Conservation (phyloP, 305 asterid genomes). For the Stenogyne calaminthoides region DNA sequence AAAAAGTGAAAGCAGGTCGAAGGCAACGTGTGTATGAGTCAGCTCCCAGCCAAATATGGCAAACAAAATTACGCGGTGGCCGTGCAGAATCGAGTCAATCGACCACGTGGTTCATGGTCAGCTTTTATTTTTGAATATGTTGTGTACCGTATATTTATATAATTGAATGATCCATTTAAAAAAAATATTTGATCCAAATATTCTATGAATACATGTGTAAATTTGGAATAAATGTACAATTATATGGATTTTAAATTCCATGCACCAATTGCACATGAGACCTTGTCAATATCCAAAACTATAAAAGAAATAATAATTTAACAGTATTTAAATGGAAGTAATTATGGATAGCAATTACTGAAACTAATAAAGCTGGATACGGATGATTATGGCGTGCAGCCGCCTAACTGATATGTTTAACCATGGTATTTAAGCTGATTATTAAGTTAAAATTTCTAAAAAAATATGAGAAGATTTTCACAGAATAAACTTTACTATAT, state of each 20-base stretch:
- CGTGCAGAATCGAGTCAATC: background rate
- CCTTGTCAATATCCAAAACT: background rate
- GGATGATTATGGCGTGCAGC: background rate
- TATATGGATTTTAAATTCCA: too few species aligned
- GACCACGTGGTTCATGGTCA: slow-evolving; percentile 18
- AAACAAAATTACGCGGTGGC: background rate
- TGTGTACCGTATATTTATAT: too few species aligned
- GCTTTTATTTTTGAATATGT: background rate
- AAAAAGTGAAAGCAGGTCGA: background rate
- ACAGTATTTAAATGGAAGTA: background rate
- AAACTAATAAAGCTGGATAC: background rate
- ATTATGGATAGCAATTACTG: background rate
- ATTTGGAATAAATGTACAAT: too few species aligned
- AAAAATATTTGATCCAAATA: too few species aligned
- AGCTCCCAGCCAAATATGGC: background rate
- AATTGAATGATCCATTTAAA: too few species aligned
- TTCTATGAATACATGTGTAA: too few species aligned
- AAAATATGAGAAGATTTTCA: too few species aligned
- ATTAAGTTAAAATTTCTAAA: too few species aligned
- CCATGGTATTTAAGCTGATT: background rate
- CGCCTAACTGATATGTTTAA: background rate
- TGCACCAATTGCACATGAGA: too few species aligned
- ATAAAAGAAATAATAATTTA: background rate
- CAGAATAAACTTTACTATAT: too few species aligned
- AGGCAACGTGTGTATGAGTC: slow-evolving; percentile 8